These are phyloP conservation scores for Pseudogymnoascus pannorum DNA, from an alignment of 2,329 filamentous ascomycete species.

Conservation along the genomic window DNA sequence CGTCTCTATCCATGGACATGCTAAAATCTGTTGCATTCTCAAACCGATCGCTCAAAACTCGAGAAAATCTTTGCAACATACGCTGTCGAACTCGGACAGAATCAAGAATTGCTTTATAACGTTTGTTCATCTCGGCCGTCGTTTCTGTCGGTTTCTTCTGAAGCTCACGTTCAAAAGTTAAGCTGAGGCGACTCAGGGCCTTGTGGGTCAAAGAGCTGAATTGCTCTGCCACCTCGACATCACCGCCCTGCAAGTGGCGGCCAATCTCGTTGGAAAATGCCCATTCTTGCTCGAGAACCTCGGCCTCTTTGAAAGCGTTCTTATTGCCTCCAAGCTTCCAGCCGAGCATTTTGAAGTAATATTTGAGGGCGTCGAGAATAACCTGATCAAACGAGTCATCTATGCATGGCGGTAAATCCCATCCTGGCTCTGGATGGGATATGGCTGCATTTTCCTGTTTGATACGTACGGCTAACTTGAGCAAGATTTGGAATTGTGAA, in stretches of 20 bases:
- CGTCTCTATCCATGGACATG: conserved; percentile 59
- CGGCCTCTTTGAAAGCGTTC: conserved; percentile 98
- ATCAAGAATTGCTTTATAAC: conserved; percentile 91
- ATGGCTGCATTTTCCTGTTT: conserved; percentile 83
- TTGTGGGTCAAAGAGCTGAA: conserved; percentile 93
- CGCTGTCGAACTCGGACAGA: conserved; percentile 93
- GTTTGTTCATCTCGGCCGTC: conserved; percentile 84
- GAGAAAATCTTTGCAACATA: conserved; percentile 92
- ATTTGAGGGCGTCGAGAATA: conserved; percentile 86
- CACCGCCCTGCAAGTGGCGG: conserved; percentile 81
- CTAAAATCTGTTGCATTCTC: conserved; percentile 96
- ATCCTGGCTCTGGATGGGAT: conserved; percentile 79
- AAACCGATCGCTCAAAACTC: conserved; percentile 85
- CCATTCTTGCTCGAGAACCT: conserved; percentile 96
- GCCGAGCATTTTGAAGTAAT: conserved; percentile 98
- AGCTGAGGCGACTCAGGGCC: conserved; percentile 77
- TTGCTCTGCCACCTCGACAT: conserved; percentile 95
- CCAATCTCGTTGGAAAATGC: conserved; percentile 94
- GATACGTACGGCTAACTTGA: conserved; percentile 86
- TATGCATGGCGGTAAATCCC: conserved; percentile 92
- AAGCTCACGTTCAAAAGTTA: conserved; percentile 87
- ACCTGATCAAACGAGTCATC: conserved; percentile 93
- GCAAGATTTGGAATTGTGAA: conserved; percentile 84
- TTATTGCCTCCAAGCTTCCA: conserved; percentile 98
- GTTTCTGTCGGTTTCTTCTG: conserved; percentile 78